A percentile compares a stretch with the other conserved stretches of the same genome.
phyloP scores from a whole-genome alignment of 2,329 filamentous ascomycete genomes.

The Parascedosporium putredinis region DNA sequence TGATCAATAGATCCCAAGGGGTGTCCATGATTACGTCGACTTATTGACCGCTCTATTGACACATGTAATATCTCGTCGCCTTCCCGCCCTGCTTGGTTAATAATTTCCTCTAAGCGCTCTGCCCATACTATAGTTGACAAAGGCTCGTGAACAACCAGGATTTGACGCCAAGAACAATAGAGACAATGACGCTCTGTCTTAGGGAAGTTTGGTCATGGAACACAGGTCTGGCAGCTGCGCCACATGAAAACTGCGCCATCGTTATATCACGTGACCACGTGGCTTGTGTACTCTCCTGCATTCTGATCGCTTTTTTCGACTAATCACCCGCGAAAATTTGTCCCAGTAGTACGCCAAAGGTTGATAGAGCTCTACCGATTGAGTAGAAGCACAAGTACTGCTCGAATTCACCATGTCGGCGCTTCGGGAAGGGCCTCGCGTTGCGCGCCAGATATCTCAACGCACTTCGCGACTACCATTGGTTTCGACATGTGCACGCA shows the following conservation, averaged over 20 bases:
- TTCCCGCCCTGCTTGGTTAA: no score
- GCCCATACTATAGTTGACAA: no score
- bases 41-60: no score
- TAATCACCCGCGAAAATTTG: neutral
- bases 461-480: slow-evolving; percentile 8
- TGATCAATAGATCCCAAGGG: no score
- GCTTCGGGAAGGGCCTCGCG: slow-evolving; percentile 28
- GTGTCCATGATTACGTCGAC: no score
- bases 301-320: neutral
- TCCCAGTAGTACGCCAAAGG: neutral
- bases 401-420: slow-evolving; percentile 26
- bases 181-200: no score
- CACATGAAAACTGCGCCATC: neutral
- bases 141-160: no score
- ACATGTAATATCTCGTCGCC: no score
- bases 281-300: neutral
- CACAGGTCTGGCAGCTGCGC: neutral
- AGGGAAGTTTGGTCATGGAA: neutral
- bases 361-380: neutral
- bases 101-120: no score
- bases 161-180: neutral
- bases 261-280: neutral
- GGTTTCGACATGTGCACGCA: slow-evolving; percentile 17
- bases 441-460: slow-evolving; percentile 16
- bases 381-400: neutral